Evolutionary conservation across 148 eudicot species (phyloP).

Genomic region (Chenopodium berlandieri): DNA sequence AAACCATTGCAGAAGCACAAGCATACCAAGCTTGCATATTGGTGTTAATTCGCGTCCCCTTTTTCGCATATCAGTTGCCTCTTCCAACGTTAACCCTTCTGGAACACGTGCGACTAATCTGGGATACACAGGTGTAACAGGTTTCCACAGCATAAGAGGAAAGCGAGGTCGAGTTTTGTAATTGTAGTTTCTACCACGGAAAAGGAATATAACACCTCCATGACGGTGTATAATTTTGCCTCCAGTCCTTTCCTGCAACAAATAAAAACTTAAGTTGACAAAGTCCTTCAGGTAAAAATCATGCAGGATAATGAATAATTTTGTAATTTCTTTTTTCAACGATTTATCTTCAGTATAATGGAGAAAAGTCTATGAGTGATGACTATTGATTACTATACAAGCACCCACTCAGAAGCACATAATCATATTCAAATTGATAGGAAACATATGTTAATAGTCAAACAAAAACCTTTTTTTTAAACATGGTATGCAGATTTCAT

Average conservation of each 20-base stretch:
- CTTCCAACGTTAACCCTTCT: conserved; percentile 79
- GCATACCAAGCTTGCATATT: conserved; percentile 90
- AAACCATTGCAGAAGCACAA: not conserved
- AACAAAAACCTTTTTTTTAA: not conserved
- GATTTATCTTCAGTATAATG: not conserved
- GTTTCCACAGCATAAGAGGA: conserved; percentile 98
- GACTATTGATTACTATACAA: not conserved
- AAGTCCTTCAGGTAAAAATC: conserved; percentile 1
- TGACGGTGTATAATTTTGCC: conserved; percentile 70
- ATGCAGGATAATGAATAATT: not conserved
- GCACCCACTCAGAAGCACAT: not conserved
- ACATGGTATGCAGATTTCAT: not conserved
- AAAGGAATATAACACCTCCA: conserved; percentile 83
- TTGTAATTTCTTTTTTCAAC: not conserved
- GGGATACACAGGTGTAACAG: conserved; percentile 83
- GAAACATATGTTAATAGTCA: not conserved
- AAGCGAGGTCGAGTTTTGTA: conserved; percentile 68
- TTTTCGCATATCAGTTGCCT: conserved; percentile 73
- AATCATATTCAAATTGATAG: not conserved
- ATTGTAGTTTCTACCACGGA: conserved; percentile 95
- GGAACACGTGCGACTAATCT: conserved; percentile 74
- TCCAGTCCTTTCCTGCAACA: conserved; percentile 83
- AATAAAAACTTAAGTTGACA: conserved; percentile 7
- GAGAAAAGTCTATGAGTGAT: not conserved
- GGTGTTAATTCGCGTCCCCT: conserved; percentile 73